Percentiles rank a stretch among this genome's conserved stretches.
These are phyloP conservation scores for Singerocomus inundabilis DNA, from an alignment of 1,284 basidiomycete genomes.

Conservation along the genomic window DNA sequence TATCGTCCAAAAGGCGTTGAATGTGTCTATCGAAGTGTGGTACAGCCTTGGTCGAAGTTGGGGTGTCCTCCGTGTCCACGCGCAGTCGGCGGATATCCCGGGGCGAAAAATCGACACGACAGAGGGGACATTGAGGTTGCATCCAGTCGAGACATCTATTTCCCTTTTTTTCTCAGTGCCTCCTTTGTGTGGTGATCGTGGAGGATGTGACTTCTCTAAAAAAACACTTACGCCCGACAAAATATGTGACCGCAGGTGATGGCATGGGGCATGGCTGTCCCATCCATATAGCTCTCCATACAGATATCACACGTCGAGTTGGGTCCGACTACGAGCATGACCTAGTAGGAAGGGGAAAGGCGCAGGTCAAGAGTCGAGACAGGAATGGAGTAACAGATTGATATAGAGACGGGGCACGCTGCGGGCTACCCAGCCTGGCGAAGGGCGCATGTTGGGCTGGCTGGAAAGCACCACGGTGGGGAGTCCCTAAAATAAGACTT, in stretches of 20 bases:
- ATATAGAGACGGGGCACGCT: too few relatives aligned
- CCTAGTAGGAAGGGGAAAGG: too few relatives aligned
- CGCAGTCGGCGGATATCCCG: constrained; percentile 6
- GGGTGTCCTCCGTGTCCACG: background rate
- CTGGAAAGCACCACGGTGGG: too few relatives aligned
- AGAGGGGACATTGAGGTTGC: constrained; percentile 14
- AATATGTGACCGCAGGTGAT: constrained; percentile 19
- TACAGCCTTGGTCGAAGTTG: background rate
- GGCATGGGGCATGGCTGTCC: constrained; percentile 2
- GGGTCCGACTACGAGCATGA: constrained; percentile 12
- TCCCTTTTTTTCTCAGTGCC: background rate
- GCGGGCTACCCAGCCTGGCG: too few relatives aligned
- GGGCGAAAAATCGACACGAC: constrained; percentile 6
- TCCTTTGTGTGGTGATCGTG: background rate
- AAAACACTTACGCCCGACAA: constrained; percentile 1
- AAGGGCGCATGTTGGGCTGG: too few relatives aligned
- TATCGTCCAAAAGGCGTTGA: background rate
- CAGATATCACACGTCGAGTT: constrained; percentile 19
- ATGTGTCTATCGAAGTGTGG: background rate
- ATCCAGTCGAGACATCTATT: constrained; percentile 11
- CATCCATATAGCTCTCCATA: constrained; percentile 10
- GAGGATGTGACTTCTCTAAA: too few relatives aligned
- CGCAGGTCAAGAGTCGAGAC: too few relatives aligned
- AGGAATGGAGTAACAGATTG: too few relatives aligned
- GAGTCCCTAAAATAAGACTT: too few relatives aligned